Evolutionary conservation across 1,284 basidiomycete genomes (phyloP).

Genomic region (Sphagnurus paluster): DNA sequence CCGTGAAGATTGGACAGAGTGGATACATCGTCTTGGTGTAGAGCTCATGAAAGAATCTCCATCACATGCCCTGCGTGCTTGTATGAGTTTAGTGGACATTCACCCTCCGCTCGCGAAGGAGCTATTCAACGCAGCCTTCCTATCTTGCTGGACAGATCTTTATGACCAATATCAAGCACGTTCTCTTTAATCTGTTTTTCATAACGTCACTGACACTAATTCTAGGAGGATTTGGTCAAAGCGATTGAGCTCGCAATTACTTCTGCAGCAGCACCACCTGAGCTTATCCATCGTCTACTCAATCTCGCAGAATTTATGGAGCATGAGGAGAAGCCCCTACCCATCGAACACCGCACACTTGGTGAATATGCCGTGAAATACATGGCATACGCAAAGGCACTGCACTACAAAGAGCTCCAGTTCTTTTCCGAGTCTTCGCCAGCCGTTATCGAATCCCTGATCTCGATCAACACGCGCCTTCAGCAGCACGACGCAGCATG

Average conservation of each 20-base stretch:
- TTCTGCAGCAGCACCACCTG: constrained; percentile 77
- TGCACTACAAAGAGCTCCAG: constrained; percentile 99
- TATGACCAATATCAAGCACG: constrained; percentile 94
- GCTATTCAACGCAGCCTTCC: constrained; percentile 97
- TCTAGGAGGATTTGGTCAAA: constrained; percentile 88
- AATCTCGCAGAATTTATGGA: constrained; percentile 99
- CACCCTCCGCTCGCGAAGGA: constrained; percentile 93
- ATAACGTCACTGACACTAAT: constrained; percentile 2
- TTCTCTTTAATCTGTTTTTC: constrained; percentile 9
- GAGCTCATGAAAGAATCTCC: constrained; percentile 99
- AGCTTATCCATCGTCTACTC: constrained; percentile 92
- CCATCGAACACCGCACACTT: constrained; percentile 91
- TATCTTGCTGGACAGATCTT: constrained; percentile 96
- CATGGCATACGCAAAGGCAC: constrained; percentile 95
- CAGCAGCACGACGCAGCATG: constrained; percentile 97
- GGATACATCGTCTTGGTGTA: constrained; percentile 92
- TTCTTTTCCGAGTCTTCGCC: constrained; percentile 91
- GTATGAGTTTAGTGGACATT: constrained; percentile 90
- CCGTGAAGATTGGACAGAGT: constrained; percentile 93
- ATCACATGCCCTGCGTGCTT: constrained; percentile 94
- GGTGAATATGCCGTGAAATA: constrained; percentile 95
- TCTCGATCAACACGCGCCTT: constrained; percentile 96
- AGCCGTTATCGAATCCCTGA: constrained; percentile 91
- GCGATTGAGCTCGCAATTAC: constrained; percentile 91
- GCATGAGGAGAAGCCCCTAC: constrained; percentile 95